These are phyloP conservation scores for Rhizopogon rudus DNA, from an alignment of 768 basidiomycete genomes.

Conservation along the genomic window DNA sequence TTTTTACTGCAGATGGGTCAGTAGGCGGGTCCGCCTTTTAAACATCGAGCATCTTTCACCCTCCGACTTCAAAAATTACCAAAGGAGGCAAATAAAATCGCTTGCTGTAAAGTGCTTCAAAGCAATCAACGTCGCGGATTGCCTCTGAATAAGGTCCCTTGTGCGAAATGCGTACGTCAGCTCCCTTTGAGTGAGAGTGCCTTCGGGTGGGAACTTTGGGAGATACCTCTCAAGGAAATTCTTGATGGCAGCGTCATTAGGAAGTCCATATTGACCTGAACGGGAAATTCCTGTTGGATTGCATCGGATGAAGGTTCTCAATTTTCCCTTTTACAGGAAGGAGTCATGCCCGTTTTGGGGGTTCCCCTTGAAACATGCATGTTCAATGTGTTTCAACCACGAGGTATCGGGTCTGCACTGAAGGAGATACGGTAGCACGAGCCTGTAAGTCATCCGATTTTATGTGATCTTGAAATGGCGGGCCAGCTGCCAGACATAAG, in stretches of 20 bases:
- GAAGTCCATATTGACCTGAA: constrained; percentile 9
- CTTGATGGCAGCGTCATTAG: constrained; percentile 14
- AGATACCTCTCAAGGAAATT: constrained; percentile 21
- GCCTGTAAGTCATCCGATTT: neutral
- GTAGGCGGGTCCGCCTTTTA: constrained; percentile 24
- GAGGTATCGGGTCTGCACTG: neutral
- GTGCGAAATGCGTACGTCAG: constrained; percentile 28
- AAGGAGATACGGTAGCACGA: neutral
- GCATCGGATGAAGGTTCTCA: constrained; percentile 8
- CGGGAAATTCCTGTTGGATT: constrained; percentile 16
- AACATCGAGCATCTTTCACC: constrained; percentile 11
- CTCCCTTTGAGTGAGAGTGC: constrained; percentile 12
- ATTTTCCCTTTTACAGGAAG: constrained; percentile 18
- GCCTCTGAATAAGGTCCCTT: constrained; percentile 15
- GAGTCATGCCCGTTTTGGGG: constrained; percentile 1
- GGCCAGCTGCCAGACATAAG: neutral
- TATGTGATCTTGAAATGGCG: neutral
- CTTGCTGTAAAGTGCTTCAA: constrained; percentile 15
- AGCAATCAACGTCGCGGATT: constrained; percentile 19
- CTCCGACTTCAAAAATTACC: constrained; percentile 20
- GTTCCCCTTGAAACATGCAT: neutral
- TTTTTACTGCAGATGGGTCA: constrained; percentile 3
- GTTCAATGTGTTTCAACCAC: neutral
- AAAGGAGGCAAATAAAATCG: constrained; percentile 13
- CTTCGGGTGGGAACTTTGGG: neutral